phyloP scores from a whole-genome alignment of 2,329 filamentous ascomycete species.

The Mycogone perniciosa region DNA sequence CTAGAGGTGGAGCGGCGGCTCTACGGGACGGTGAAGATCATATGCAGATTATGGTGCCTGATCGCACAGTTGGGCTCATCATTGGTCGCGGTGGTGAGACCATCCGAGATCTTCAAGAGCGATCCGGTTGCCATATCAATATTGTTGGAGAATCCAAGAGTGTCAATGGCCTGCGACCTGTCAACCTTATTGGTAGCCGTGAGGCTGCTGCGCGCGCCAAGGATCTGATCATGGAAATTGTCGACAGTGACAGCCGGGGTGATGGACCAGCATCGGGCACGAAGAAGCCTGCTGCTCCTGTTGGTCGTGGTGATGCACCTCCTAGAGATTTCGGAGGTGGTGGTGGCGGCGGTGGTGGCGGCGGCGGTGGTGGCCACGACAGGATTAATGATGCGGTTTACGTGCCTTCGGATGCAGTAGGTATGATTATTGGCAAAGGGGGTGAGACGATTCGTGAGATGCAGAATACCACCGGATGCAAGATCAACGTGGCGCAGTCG shows the following conservation, averaged over 20 bases:
- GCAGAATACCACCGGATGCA: conserved; percentile 81
- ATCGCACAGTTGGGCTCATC: conserved; percentile 86
- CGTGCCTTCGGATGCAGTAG: conserved; percentile 84
- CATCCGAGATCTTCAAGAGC: conserved; percentile 84
- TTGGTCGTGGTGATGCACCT: conserved; percentile 26
- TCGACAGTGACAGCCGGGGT: conserved; percentile 77
- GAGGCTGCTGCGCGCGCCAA: conserved; percentile 72
- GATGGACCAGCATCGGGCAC: conserved; percentile 30
- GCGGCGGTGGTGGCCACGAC: conserved; percentile 42
- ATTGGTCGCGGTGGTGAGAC: conserved; percentile 93
- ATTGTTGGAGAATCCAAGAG: conserved; percentile 92
- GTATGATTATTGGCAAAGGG: conserved; percentile 94
- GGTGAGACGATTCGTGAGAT: conserved; percentile 93
- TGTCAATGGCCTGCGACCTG: conserved; percentile 79
- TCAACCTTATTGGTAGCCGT: conserved; percentile 79
- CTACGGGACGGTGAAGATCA: conserved; percentile 76
- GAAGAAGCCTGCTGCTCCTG: conserved; percentile 22
- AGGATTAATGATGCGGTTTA: conserved; percentile 78
- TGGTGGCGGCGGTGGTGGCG: conserved; percentile 30
- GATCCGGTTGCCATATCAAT: conserved; percentile 91
- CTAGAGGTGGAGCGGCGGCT: conserved; percentile 35
- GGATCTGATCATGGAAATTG: conserved; percentile 86
- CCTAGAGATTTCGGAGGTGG: conserved; percentile 30
- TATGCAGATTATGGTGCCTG: conserved; percentile 90
- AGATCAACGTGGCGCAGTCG: conserved; percentile 87